Percentiles rank a stretch among this genome's conserved stretches.
These are phyloP conservation scores for Schwanniomyces pseudopolymorphus DNA, from an alignment of 805 yeast species.

Conservation along the genomic window DNA sequence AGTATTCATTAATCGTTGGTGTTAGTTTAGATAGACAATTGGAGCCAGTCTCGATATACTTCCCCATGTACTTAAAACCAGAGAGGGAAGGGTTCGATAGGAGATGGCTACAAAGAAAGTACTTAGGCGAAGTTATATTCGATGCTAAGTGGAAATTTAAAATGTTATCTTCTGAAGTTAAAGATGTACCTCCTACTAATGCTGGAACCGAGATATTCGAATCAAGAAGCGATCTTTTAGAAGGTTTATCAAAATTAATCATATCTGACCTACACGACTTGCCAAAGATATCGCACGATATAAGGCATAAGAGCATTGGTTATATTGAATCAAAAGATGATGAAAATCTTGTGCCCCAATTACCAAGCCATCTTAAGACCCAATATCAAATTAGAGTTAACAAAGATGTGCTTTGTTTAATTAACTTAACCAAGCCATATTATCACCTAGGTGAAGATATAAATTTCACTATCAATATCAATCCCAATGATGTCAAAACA, in stretches of 20 bases:
- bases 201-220: conserved; percentile 4
- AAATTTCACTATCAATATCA: conserved; percentile 28
- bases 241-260: conserved; percentile 32
- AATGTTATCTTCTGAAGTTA: conserved; percentile 4
- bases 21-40: conserved; percentile 12
- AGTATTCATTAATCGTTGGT: conserved; percentile 37
- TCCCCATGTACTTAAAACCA: conserved; percentile 31
- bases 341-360: conserved; percentile 20
- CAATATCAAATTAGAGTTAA: conserved; percentile 39
- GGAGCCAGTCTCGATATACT: conserved; percentile 27
- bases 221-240: conserved; percentile 20
- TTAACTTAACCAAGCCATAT: conserved; percentile 31
- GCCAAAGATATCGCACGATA: conserved; percentile 32
- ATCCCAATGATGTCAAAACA: conserved; percentile 16
- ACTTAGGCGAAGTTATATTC: conserved; percentile 19
- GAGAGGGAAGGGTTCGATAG: conserved; percentile 24
- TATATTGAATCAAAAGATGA: conserved; percentile 10
- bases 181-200: not conserved
- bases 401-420: conserved; percentile 28
- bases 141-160: conserved; percentile 30
- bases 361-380: conserved; percentile 29
- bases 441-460: conserved; percentile 42
- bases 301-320: conserved; percentile 28
- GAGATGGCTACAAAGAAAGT: conserved; percentile 29
- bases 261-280: conserved; percentile 30